phyloP scores from a whole-genome alignment of 495 filamentous ascomycete genomes.

The Aspergillus coremiiformis region DNA sequence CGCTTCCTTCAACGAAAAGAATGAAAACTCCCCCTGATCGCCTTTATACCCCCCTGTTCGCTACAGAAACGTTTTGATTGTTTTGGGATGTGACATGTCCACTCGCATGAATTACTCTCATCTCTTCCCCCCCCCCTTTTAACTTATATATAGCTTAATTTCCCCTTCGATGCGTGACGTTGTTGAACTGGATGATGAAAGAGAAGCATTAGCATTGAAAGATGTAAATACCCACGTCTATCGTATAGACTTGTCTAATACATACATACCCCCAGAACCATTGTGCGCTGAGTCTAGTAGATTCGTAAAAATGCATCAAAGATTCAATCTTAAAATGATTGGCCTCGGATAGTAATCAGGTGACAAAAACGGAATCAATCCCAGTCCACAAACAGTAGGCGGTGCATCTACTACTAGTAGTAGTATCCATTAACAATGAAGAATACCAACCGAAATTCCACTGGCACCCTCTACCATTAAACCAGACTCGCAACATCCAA shows the following conservation, averaged over 20 bases:
- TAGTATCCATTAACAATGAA: no score
- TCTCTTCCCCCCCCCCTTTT: conserved; percentile 3
- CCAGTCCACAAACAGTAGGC: background rate
- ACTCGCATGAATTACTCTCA: background rate
- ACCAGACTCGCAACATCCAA: no score
- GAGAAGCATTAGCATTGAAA: background rate
- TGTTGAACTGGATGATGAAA: background rate
- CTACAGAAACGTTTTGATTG: background rate
- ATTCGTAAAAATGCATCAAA: no score
- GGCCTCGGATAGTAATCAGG: no score
- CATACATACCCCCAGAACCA: background rate
- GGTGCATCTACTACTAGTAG: background rate
- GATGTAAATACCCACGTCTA: conserved; percentile 6
- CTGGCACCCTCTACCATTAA: no score
- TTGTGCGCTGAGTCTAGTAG: background rate
- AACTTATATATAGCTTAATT: conserved; percentile 4
- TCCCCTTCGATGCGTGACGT: background rate
- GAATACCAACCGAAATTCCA: no score
- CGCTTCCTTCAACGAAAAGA: conserved; percentile 19
- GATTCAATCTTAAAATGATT: no score
- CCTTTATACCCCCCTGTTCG: conserved; percentile 9
- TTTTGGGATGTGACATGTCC: conserved; percentile 7
- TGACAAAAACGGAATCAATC: no score
- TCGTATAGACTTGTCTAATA: background rate
- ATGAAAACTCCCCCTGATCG: background rate